Conservation (phyloP, 2,329 filamentous ascomycete genomes). For the Fusarium xyrophilum region DNA sequence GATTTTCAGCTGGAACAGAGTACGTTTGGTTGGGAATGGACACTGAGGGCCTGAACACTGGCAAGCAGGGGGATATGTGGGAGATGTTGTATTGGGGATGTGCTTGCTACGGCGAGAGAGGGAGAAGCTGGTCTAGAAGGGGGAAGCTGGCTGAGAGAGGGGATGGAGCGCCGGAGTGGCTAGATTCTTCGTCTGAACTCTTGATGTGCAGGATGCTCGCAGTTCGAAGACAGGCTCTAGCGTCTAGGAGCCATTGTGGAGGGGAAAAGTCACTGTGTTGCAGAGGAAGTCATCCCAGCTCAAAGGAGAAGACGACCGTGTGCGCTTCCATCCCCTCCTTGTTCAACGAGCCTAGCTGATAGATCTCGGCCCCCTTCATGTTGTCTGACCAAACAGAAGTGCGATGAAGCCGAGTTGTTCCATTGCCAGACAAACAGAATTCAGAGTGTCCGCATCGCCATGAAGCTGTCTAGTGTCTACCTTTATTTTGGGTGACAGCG, state of each 20-base stretch:
- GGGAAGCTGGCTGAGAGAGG: background rate
- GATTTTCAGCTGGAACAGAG: background rate
- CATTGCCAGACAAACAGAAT: background rate
- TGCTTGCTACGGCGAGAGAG: background rate
- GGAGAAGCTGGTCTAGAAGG: background rate
- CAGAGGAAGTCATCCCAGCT: background rate
- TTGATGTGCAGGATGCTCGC: fast-evolving
- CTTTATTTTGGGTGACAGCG: background rate
- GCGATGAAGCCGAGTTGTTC: fast-evolving
- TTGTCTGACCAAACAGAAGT: fast-evolving
- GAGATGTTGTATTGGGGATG: background rate
- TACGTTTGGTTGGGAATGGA: background rate
- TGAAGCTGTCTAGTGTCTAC: too few species aligned
- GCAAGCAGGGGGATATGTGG: background rate
- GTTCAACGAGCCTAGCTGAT: background rate
- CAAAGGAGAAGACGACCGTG: background rate
- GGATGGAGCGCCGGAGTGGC: background rate
- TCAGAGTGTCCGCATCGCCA: fast-evolving
- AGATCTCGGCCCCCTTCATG: fast-evolving
- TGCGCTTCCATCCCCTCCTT: background rate
- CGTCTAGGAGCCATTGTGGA: background rate
- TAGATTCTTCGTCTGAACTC: background rate
- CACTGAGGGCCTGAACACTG: background rate
- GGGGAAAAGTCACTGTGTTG: background rate
- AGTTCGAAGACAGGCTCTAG: background rate